phyloP scores from a whole-genome alignment of 2,329 filamentous ascomycete species.

The Penicillium sumatraense region DNA sequence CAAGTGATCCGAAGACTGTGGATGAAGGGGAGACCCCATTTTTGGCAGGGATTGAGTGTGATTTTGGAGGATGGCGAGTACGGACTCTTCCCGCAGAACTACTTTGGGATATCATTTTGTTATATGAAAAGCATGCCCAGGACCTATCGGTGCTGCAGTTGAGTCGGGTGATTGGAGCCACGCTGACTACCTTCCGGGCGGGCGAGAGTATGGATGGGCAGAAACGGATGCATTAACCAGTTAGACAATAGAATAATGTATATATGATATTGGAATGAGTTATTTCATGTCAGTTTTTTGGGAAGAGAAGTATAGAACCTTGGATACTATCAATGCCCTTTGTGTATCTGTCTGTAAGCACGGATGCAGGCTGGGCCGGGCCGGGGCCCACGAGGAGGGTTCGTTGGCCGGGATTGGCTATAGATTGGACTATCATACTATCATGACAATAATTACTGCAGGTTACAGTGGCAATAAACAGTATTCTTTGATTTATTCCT shows the following conservation, averaged over 20 bases:
- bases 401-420: slow-evolving; percentile 15
- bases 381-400: slow-evolving; percentile 17
- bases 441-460: too few relatives aligned
- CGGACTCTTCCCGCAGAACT: slow-evolving; percentile 35
- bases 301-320: too few relatives aligned
- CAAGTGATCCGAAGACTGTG: background rate
- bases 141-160: slow-evolving; percentile 29
- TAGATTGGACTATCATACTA: too few relatives aligned
- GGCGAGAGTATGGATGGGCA: slow-evolving; percentile 10
- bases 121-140: slow-evolving; percentile 39
- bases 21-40: background rate
- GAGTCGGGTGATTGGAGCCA: slow-evolving; percentile 34
- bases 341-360: background rate
- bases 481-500: too few relatives aligned
- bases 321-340: background rate
- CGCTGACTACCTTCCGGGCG: slow-evolving; percentile 31
- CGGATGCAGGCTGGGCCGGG: background rate
- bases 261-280: too few relatives aligned
- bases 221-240: background rate
- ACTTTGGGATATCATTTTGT: slow-evolving; percentile 41
- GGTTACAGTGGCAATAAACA: too few relatives aligned
- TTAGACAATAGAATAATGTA: background rate
- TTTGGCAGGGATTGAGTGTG: slow-evolving; percentile 39
- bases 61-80: slow-evolving; percentile 36
- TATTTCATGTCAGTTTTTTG: too few relatives aligned